Base-by-base conservation (phyloP, 1,139 yeast genomes). In the Candida sp. region DNA sequence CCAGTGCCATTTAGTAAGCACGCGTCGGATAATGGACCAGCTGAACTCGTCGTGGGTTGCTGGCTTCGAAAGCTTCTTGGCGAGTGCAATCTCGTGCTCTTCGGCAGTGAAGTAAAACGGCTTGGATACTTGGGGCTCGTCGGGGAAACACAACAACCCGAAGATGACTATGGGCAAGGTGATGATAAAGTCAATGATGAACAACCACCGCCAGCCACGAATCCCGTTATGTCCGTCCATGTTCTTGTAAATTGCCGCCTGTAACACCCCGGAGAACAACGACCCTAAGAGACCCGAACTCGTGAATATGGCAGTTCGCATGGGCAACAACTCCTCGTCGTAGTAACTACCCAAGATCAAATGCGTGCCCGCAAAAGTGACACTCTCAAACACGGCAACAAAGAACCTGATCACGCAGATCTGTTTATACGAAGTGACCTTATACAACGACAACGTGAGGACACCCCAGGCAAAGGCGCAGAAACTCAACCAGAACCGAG, bases 241-340 rank as follows among this genome's bases (percentile, higher is more conserved):
- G 52, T 63, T 65, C 46, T 72, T 63, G 43, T 74, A 65, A 49
- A 75, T 74, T 31, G 77, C 76, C 23, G 74, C 78, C 40, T 77
- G 78, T 54, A 90, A 80, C 44, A 90, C 82, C 51, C 96, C 96
- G 47, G 90, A 88, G 68, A 89, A 88, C 5, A 93, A 96, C 63
- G 94, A 92, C n/a, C 93, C 89, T 54, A 88, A 73, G 60, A 87
- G 80, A 4, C 86, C 86, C 32, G 84, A 73, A 42, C 78, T 69
- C 0, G 85, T 80, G 61, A 81, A 83, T 7, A 81, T 68, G 3
- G 85, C 85, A 31, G 81, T 69, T 46, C 70, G 46, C 26, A 51
- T 43, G 22, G 54, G 47, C 26, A 51, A 39, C 17, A 51, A 47
- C n/a, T 49, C 45, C 28, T 47, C 50, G 42, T 50, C 49, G 39